Conservation (phyloP, 371 early-diverging fungal species). For the Thermomucor indicae-seudaticae region DNA sequence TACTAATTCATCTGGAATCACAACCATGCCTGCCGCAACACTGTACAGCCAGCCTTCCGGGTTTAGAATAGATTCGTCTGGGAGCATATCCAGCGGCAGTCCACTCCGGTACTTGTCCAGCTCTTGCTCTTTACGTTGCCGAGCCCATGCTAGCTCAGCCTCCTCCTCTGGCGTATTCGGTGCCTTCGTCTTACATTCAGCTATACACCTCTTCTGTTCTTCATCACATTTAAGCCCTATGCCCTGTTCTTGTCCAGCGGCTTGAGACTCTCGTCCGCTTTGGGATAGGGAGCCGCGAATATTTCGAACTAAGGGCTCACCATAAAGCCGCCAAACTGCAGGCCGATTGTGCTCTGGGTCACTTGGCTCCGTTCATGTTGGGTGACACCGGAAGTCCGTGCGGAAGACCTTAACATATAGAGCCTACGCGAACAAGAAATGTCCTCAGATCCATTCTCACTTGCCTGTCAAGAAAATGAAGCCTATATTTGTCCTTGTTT, state of each 20-base stretch:
- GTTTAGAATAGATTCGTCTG: conserved; percentile 34
- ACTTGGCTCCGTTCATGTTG: conserved; percentile 78
- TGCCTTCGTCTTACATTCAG: neutral
- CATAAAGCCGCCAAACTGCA: conserved; percentile 83
- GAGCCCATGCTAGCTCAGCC: too few species aligned
- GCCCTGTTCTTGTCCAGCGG: conserved; percentile 25
- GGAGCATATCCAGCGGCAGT: conserved; percentile 28
- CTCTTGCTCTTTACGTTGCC: too few species aligned
- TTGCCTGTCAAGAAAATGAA: too few species aligned
- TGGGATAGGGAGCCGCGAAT: conserved; percentile 71
- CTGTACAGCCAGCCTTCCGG: conserved; percentile 48
- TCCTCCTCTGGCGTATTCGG: neutral
- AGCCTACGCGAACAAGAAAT: too few species aligned
- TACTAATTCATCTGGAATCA: conserved; percentile 48
- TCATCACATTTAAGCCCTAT: conserved; percentile 32
- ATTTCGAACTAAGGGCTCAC: conserved; percentile 83
- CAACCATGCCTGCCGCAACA: conserved; percentile 52
- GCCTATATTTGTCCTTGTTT: too few species aligned
- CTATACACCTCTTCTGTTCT: conserved; percentile 2
- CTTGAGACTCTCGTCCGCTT: conserved; percentile 39
- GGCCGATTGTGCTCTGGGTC: conserved; percentile 71
- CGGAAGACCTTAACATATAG: too few species aligned
- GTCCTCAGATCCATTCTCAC: too few species aligned
- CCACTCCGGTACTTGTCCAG: conserved; percentile 12
- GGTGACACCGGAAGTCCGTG: conserved; percentile 76